These are phyloP conservation scores for Backusella australiensis DNA, from an alignment of 192 early-diverging fungal species.

Conservation along the genomic window DNA sequence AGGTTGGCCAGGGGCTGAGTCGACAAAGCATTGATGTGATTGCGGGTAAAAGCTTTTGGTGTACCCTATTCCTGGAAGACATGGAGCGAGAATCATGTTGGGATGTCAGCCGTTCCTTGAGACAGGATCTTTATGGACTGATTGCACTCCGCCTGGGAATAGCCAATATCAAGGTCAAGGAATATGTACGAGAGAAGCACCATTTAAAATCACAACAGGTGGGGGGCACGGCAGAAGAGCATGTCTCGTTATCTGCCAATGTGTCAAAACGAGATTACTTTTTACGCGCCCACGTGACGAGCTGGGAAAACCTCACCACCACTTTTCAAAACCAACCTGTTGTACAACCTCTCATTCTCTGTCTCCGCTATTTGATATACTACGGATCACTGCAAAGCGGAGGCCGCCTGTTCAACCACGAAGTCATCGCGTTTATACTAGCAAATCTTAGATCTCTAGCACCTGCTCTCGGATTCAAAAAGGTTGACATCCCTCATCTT, in stretches of 20 bases:
- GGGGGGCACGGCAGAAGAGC: not conserved
- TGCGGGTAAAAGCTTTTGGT: conserved; percentile 41
- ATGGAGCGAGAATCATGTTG: conserved; percentile 37
- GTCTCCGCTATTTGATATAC: conserved; percentile 45
- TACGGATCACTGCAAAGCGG: conserved; percentile 11
- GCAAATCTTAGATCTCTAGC: conserved; percentile 27
- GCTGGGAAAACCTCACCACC: not conserved
- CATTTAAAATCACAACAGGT: conserved; percentile 28
- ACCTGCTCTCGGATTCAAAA: conserved; percentile 12
- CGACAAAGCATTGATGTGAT: conserved; percentile 46
- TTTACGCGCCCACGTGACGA: not conserved
- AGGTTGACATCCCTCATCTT: not conserved
- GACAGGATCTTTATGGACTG: conserved; percentile 43
- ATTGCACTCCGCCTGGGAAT: conserved; percentile 6
- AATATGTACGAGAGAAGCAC: conserved; percentile 42
- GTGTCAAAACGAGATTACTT: not conserved
- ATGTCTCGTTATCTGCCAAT: conserved; percentile 13
- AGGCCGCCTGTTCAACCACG: conserved; percentile 31
- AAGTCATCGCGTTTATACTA: conserved; percentile 47
- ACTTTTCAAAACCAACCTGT: conserved; percentile 16
- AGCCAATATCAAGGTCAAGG: conserved; percentile 20
- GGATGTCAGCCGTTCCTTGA: conserved; percentile 37
- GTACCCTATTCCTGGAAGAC: conserved; percentile 48
- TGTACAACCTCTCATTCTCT: conserved; percentile 29
- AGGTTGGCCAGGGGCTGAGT: conserved; percentile 23